Conservation (phyloP, 2,329 filamentous ascomycete genomes). For the Fusarium zealandicum region DNA sequence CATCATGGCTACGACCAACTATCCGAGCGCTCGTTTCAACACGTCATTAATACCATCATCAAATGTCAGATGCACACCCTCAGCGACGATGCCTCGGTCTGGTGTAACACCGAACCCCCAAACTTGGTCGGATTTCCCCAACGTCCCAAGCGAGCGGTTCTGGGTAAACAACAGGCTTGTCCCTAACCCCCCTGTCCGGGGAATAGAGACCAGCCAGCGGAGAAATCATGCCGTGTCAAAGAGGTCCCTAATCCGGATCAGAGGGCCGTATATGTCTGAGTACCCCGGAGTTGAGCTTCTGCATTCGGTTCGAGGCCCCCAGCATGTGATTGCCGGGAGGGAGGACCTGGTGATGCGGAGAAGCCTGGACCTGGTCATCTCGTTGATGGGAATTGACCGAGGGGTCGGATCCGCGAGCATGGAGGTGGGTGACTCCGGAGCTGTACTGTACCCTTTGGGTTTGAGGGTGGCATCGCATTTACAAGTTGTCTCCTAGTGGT, state of each 20-base stretch:
- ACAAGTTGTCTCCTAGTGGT: constrained; percentile 20
- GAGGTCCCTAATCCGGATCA: constrained; percentile 29
- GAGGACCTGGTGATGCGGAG: constrained; percentile 36
- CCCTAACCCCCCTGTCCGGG: constrained; percentile 18
- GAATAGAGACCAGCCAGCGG: constrained; percentile 33
- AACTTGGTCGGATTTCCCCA: constrained; percentile 34
- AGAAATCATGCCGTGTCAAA: constrained; percentile 26
- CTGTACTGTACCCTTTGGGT: not conserved
- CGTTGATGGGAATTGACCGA: constrained; percentile 29
- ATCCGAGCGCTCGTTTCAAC: constrained; percentile 10
- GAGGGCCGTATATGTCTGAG: constrained; percentile 25
- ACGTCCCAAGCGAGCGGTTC: constrained; percentile 29
- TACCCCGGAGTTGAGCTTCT: constrained; percentile 25
- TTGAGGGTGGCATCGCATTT: not conserved
- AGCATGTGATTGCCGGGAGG: constrained; percentile 32
- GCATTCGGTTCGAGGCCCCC: constrained; percentile 22
- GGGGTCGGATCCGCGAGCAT: constrained; percentile 31
- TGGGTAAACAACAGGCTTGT: constrained; percentile 2
- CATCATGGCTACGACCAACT: constrained; percentile 17
- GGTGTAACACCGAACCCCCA: constrained; percentile 17
- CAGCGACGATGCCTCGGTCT: not conserved
- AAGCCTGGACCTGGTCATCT: constrained; percentile 29
- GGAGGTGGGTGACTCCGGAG: not conserved
- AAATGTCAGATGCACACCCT: constrained; percentile 8
- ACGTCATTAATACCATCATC: constrained; percentile 4